These are phyloP conservation scores for Cordyceps tenuipes DNA, from an alignment of 2,329 filamentous ascomycete species.

Conservation along the genomic window DNA sequence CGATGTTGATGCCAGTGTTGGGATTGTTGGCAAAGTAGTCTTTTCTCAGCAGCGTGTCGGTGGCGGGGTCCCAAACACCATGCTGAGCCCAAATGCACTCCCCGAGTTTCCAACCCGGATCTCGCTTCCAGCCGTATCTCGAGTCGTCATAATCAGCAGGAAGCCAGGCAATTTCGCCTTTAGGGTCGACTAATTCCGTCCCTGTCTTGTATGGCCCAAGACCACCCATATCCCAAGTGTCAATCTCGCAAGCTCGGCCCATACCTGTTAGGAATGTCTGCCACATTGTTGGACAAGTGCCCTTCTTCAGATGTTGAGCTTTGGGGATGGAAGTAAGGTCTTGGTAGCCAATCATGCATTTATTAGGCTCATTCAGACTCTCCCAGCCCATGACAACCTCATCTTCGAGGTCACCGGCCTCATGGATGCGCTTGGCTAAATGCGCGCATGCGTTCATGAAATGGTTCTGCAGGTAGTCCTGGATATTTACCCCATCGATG, in stretches of 20 bases:
- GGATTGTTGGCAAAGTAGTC: slow-evolving; percentile 84
- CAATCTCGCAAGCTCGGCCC: slow-evolving; percentile 79
- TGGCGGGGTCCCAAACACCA: slow-evolving; percentile 81
- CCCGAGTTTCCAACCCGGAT: slow-evolving; percentile 84
- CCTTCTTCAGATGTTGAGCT: slow-evolving; percentile 86
- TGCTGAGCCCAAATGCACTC: slow-evolving; percentile 96
- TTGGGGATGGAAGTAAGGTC: slow-evolving; percentile 75
- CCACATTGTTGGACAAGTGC: slow-evolving; percentile 87
- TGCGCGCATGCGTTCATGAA: slow-evolving; percentile 74
- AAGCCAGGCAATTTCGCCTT: slow-evolving; percentile 79
- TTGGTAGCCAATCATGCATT: slow-evolving; percentile 73
- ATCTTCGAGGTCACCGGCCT: slow-evolving; percentile 81
- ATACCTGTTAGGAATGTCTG: slow-evolving; percentile 90
- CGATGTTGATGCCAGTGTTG: slow-evolving; percentile 60
- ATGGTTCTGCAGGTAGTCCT: slow-evolving; percentile 86
- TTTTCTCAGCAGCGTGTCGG: slow-evolving; percentile 69
- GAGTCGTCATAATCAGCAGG: slow-evolving; percentile 75
- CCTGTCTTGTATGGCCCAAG: slow-evolving; percentile 90
- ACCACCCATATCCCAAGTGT: slow-evolving; percentile 88
- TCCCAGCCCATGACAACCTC: slow-evolving; percentile 92
- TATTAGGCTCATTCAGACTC: slow-evolving; percentile 89
- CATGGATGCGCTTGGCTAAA: slow-evolving; percentile 74
- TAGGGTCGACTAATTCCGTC: slow-evolving; percentile 72
- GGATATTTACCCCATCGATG: slow-evolving; percentile 90
- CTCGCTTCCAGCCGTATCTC: slow-evolving; percentile 82